These are phyloP conservation scores for Elsinoe ampelina DNA, from an alignment of 2,329 filamentous ascomycete species.

Conservation along the genomic window DNA sequence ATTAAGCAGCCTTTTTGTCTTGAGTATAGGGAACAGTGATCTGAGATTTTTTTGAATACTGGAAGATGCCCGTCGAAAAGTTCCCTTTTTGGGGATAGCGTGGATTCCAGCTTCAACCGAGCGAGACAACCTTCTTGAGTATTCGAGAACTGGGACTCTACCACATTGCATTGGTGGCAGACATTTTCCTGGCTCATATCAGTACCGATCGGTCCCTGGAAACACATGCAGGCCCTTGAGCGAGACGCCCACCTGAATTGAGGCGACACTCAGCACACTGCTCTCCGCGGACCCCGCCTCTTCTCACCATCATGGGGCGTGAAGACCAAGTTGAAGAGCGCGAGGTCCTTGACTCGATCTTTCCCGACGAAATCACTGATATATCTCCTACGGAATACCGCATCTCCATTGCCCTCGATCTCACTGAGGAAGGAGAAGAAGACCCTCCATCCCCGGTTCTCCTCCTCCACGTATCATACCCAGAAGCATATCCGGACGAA, in stretches of 20 bases:
- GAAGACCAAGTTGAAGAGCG: conserved; percentile 95
- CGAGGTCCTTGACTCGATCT: conserved; percentile 96
- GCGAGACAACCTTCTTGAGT: too few species aligned
- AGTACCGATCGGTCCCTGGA: too few species aligned
- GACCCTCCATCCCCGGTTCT: conserved; percentile 56
- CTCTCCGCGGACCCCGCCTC: not conserved
- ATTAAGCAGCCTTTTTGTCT: not conserved
- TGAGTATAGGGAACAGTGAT: not conserved
- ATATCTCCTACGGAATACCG: conserved; percentile 84
- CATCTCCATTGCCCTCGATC: conserved; percentile 76
- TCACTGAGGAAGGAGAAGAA: conserved; percentile 52
- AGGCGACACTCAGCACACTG: too few species aligned
- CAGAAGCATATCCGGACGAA: conserved; percentile 82
- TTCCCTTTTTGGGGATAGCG: conserved; percentile 9
- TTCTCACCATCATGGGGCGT: conserved; percentile 33
- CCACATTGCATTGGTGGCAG: too few species aligned
- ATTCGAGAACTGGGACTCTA: too few species aligned
- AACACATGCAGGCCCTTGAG: too few species aligned
- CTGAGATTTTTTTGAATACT: not conserved
- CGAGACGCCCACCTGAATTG: too few species aligned
- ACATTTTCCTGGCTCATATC: too few species aligned
- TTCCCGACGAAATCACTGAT: conserved; percentile 96
- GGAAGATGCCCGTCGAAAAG: not conserved
- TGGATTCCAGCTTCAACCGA: too few species aligned
- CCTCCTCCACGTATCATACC: conserved; percentile 77